Evolutionary conservation across 2,329 filamentous ascomycete genomes (phyloP).

Genomic region (Claviceps lovelessii): DNA sequence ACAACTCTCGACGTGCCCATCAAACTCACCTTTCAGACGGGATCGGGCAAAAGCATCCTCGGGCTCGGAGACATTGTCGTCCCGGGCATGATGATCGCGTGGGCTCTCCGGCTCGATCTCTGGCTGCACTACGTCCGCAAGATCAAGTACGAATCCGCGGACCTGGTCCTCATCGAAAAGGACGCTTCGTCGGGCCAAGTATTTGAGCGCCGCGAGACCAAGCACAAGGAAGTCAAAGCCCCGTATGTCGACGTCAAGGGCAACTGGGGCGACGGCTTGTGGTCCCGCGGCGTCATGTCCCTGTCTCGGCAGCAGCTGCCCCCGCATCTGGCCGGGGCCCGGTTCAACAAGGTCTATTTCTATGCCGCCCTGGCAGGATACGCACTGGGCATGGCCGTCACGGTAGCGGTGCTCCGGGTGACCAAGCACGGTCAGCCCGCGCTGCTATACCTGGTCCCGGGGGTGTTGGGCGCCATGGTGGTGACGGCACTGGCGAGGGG

Average conservation of each 20-base stretch:
- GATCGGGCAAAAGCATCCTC: constrained; percentile 63
- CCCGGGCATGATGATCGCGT: constrained; percentile 76
- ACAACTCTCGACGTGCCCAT: constrained; percentile 83
- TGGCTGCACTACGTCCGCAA: constrained; percentile 67
- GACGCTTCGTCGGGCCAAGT: constrained; percentile 20
- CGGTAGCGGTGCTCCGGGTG: constrained; percentile 60
- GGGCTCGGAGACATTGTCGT: constrained; percentile 90
- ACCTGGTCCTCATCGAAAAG: constrained; percentile 20
- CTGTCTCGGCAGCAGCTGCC: constrained; percentile 14
- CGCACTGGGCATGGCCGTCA: constrained; percentile 59
- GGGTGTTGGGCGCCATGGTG: constrained; percentile 64
- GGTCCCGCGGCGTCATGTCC: constrained; percentile 37
- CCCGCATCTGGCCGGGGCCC: constrained; percentile 22
- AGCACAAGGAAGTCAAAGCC: constrained; percentile 35
- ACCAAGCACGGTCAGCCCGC: constrained; percentile 79
- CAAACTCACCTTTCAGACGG: constrained; percentile 64
- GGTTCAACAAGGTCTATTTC: constrained; percentile 79
- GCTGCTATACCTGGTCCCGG: constrained; percentile 80
- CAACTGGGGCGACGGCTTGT: constrained; percentile 72
- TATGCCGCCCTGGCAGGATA: constrained; percentile 65
- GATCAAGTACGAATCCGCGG: constrained; percentile 31
- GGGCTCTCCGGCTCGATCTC: constrained; percentile 83
- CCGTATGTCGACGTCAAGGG: constrained; percentile 48
- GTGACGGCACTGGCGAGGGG: constrained; percentile 55
- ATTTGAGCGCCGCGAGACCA: constrained; percentile 22